Conservation (phyloP, 768 basidiomycete species). For the Termitomyces sp. region DNA sequence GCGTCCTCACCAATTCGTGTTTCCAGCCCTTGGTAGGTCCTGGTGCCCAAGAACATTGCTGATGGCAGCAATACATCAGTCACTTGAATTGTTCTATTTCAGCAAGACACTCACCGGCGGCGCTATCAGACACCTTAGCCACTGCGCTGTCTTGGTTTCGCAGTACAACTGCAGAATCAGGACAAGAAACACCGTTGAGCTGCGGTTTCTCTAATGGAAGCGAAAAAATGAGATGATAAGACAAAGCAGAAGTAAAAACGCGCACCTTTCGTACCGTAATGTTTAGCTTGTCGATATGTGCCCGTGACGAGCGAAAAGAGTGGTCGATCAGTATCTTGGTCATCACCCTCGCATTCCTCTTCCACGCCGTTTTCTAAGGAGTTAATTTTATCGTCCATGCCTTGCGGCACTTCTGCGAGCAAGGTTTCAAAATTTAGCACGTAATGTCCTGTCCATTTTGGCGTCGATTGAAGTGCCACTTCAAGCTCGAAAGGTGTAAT, state of each 20-base stretch:
- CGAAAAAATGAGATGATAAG: not conserved
- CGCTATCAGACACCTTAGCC: constrained; percentile 56
- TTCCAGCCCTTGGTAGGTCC: constrained; percentile 83
- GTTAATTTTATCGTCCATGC: not conserved
- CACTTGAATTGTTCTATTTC: not conserved
- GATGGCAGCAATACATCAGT: constrained; percentile 4
- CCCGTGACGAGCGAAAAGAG: constrained; percentile 87
- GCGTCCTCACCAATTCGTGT: constrained; percentile 70
- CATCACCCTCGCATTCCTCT: constrained; percentile 22
- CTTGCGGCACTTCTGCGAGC: constrained; percentile 30
- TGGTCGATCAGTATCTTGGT: constrained; percentile 61
- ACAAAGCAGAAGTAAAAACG: not conserved
- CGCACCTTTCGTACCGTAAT: constrained; percentile 46
- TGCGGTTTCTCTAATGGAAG: not conserved
- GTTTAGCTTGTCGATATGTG: constrained; percentile 75
- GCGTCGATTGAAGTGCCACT: constrained; percentile 69
- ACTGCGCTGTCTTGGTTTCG: constrained; percentile 65
- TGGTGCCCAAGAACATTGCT: constrained; percentile 64
- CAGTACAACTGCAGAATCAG: constrained; percentile 37
- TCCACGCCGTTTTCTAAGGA: not conserved
- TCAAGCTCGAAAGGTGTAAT: constrained; percentile 92
- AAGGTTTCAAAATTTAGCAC: constrained; percentile 73
- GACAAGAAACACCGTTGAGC: constrained; percentile 11
- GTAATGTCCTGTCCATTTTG: constrained; percentile 74
- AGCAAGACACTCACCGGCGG: constrained; percentile 53